Evolutionary conservation across 1,284 basidiomycete species (phyloP), one percentile per base, ranked within the genome.

Genomic region (Papiliotrema flavescens): DNA sequence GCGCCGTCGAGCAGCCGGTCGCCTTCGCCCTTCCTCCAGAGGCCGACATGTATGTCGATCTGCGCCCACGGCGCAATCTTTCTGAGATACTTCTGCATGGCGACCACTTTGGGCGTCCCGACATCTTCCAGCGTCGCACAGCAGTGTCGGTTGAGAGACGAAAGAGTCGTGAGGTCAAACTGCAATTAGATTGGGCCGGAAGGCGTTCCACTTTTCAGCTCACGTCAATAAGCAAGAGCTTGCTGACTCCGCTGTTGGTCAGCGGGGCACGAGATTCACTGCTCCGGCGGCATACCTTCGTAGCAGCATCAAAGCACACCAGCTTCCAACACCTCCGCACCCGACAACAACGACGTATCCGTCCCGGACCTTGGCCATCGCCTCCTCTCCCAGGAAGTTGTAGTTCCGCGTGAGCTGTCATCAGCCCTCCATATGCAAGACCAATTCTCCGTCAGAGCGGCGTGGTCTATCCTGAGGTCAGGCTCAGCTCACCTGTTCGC

Each of bases 321-420:
- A 95, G 64, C 89, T 92, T 0, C 95, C 94, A 1, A 99, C 96
- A 5, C 96, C 96, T 54, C 96, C 96, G 61, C 93, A 91, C 3
- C 96, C 96, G 8, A 98, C 76, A 22, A 98, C 80, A 20, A 92
- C 90, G 3, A 98, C 92, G 19, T 82, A 85, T 7, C 85, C 83
- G 22, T 81, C 73, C 54, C 96, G 81, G 42, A 98, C 82, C 65
- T 84, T 85, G 13, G 78, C 71, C 91, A 98, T 96, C 23, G 85
- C 84, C 36, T 93, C 88, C 34, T 95, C 90, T 0, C 92, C 92
- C 47, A 98, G 87, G 78, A 98, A 97, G 20, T 88, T 86, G 71
- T 96, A 97, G 76, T 98, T 97, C 44, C 96, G 80, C 6, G 93
- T 88, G 37, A 98, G 82, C 76, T 97, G 87, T 11, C 41, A 15